Conservation (phyloP, 2,329 filamentous ascomycete species). For the Alternaria novae-zelandiae region DNA sequence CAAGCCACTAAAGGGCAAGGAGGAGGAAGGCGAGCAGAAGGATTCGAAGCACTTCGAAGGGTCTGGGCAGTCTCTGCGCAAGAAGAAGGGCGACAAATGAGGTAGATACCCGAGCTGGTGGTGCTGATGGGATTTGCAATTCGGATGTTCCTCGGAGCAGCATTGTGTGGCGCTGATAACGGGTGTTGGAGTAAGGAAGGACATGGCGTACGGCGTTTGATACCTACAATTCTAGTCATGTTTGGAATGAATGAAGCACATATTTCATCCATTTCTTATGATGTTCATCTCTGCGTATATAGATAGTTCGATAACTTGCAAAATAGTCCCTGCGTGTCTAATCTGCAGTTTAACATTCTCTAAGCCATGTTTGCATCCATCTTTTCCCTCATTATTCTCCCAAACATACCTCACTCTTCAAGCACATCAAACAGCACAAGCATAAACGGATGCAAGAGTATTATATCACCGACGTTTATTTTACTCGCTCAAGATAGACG, state of each 20-base stretch:
- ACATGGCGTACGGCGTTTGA: constrained; percentile 29
- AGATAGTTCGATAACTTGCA: accelerated
- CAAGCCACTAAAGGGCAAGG: constrained; percentile 82
- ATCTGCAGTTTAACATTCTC: not conserved
- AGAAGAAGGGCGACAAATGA: constrained; percentile 67
- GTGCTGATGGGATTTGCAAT: not conserved
- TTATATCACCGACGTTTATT: not conserved
- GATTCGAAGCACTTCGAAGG: constrained; percentile 75
- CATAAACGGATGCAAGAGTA: not conserved
- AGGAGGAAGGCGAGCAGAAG: constrained; percentile 66
- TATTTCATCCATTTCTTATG: too few species aligned
- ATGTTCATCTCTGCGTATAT: not conserved
- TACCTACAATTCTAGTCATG: constrained; percentile 4
- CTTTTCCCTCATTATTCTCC: not conserved
- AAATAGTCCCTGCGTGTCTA: accelerated
- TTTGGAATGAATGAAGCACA: too few species aligned
- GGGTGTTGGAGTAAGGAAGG: constrained; percentile 1
- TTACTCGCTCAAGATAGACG: not conserved
- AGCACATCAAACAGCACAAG: not conserved
- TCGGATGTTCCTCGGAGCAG: constrained; percentile 5
- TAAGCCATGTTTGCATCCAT: accelerated
- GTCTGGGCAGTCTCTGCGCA: constrained; percentile 80
- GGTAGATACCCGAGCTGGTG: not conserved
- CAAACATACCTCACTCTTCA: not conserved
- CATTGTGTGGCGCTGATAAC: constrained; percentile 35